Evolutionary conservation across 257 asterid species (phyloP), one percentile per base, ranked within the genome.

Genomic region (Craterostigma plantagineum): DNA sequence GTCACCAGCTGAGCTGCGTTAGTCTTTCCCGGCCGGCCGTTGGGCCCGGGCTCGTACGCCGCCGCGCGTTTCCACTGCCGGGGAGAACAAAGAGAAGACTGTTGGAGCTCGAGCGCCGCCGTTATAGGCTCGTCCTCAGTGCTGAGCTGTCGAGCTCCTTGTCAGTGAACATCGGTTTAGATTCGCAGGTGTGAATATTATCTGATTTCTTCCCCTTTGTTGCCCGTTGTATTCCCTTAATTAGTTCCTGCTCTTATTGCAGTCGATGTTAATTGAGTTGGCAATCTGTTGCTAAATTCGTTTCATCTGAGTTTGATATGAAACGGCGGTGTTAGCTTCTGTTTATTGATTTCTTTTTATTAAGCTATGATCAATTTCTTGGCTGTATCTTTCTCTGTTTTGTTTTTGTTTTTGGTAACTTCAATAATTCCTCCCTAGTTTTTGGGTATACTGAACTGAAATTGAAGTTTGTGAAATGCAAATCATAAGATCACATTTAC

Each of bases 101-200:
- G 52, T 33, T n/a, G 45, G 70, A 49, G 42, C 53, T 37, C 7
- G 63, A 53, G 57, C 74, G 75, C 2, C 79, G 68, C 37, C 71
- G 74, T 62, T 54, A 60, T 48, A 58, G 54, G 56, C 65, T 71
- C 33, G 60, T 69, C 14, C 72, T 68, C 52, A 13, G 49, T 56
- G 75, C 92, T 58, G 63, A 75, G 69, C 72, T 80, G 44, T 69
- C 94, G 52, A 59, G 63, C 63, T 70, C 83, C 7, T 65, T 77
- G 61, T 70, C 86, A 39, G 65, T 58, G 18, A 66, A 71, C 59
- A 65, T 69, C 43, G 94, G 93, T 35, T 68, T 82, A 55, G 93
- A 82, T 65, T 87, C 82, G 57, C 77, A 74, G 90, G 95, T 82
- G 39, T 18, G 23, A 35, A 44, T 57, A 4, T 46, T 3, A 9